Evolutionary conservation across 2,329 filamentous ascomycete genomes (phyloP).

Genomic region (Paecilomyces niveus): DNA sequence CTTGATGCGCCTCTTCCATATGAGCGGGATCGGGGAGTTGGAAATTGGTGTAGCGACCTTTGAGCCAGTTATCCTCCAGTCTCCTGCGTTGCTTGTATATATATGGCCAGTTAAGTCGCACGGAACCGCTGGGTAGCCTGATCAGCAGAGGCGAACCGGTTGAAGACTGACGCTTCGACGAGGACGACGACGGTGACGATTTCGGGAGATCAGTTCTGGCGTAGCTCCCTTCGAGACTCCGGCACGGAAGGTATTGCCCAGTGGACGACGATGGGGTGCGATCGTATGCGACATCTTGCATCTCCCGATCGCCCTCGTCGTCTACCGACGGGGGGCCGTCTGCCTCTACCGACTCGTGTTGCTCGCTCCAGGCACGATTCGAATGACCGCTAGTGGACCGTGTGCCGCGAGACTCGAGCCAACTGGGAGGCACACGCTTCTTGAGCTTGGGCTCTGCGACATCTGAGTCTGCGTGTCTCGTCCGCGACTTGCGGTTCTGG

Average conservation of each 20-base stretch:
- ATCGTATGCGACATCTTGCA: constrained; percentile 30
- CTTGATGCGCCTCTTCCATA: constrained; percentile 73
- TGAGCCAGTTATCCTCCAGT: constrained; percentile 86
- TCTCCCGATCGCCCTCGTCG: constrained; percentile 35
- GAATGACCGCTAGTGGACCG: constrained; percentile 8
- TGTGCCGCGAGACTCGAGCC: constrained; percentile 33
- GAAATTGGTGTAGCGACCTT: constrained; percentile 75
- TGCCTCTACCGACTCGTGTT: constrained; percentile 42
- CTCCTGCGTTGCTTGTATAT: constrained; percentile 80
- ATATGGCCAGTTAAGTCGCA: constrained; percentile 81
- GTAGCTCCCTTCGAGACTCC: constrained; percentile 11
- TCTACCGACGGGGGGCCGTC: constrained; percentile 24
- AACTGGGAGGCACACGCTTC: constrained; percentile 43
- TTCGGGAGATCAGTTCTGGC: background rate
- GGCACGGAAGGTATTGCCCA: constrained; percentile 9
- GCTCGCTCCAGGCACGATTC: constrained; percentile 34
- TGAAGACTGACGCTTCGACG: background rate
- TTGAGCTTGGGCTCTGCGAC: constrained; percentile 46
- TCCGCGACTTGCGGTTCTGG: constrained; percentile 40
- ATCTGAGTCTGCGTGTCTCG: constrained; percentile 41
- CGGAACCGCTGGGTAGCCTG: constrained; percentile 24
- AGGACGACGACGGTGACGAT: background rate
- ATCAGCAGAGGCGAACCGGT: constrained; percentile 23
- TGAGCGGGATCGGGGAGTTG: constrained; percentile 80
- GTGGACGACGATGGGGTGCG: constrained; percentile 11